phyloP scores from a whole-genome alignment of 768 basidiomycete species.

The Leccinum broughii region DNA sequence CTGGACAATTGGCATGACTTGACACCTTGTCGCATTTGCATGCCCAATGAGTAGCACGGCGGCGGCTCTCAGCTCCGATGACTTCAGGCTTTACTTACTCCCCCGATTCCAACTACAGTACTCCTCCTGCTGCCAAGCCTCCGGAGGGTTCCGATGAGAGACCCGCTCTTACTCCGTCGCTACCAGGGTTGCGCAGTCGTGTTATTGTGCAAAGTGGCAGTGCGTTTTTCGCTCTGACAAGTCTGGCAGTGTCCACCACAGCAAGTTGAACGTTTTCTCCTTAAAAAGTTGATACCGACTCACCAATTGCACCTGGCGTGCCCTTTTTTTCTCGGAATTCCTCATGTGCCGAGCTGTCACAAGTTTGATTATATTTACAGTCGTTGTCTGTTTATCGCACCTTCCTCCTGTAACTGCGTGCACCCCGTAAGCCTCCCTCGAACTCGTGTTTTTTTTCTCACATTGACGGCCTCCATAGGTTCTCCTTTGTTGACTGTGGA shows the following conservation, averaged over 20 bases:
- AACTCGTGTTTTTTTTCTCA: background rate
- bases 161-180: background rate
- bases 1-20: too few relatives aligned
- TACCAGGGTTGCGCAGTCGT: background rate
- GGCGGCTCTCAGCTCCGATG: background rate
- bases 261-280: background rate
- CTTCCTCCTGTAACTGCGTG: slow-evolving; percentile 21
- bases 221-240: background rate
- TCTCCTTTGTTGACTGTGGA: background rate
- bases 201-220: background rate
- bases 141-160: background rate
- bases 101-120: too few relatives aligned
- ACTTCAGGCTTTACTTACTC: background rate
- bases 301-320: background rate
- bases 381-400: background rate
- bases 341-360: slow-evolving; percentile 8
- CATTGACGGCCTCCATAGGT: background rate
- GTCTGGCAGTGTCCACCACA: background rate
- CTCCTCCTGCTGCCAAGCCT: background rate
- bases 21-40: too few relatives aligned
- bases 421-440: slow-evolving; percentile 6
- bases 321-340: too few relatives aligned
- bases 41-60: too few relatives aligned
- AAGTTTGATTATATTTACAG: background rate
- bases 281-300: background rate